A percentile compares a stretch with the other conserved stretches of the same genome.
These are phyloP conservation scores for Phalaenopsis equestris DNA, from an alignment of 106 monocot species.

Conservation along the genomic window DNA sequence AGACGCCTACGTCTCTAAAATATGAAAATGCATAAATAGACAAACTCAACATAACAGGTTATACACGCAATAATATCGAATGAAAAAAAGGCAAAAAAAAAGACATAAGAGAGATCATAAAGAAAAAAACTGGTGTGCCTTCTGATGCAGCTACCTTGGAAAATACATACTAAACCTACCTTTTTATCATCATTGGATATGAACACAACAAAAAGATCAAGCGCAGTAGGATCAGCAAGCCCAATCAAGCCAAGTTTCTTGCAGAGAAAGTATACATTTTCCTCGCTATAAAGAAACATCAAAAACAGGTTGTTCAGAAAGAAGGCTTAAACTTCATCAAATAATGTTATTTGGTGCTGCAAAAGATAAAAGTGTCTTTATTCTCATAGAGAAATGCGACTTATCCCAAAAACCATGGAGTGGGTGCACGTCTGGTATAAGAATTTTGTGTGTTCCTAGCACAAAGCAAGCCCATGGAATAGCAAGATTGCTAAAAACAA, in stretches of 20 bases:
- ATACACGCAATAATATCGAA: neutral
- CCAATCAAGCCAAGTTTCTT: constrained; percentile 48
- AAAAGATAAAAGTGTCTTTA: neutral
- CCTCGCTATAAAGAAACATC: constrained; percentile 44
- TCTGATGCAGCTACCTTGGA: neutral
- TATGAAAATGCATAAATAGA: neutral
- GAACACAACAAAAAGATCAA: constrained; percentile 85
- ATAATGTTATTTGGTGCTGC: neutral
- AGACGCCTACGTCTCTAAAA: neutral
- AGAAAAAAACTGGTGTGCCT: neutral
- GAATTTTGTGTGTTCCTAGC: neutral
- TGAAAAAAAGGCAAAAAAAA: neutral
- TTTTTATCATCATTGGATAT: constrained; percentile 81
- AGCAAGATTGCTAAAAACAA: neutral
- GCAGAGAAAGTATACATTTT: constrained; percentile 84
- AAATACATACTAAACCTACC: constrained; percentile 25
- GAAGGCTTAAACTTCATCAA: neutral
- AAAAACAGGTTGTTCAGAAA: neutral
- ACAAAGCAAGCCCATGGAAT: neutral
- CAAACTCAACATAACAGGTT: neutral
- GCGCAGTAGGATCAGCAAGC: constrained; percentile 42
- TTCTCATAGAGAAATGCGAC: neutral
- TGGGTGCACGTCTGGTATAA: neutral
- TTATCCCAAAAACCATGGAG: neutral
- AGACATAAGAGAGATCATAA: neutral